A percentile compares a stretch with the other conserved stretches of the same genome.
Conservation (phyloP, 441 rosid genomes). For the Erodium moschatum region DNA sequence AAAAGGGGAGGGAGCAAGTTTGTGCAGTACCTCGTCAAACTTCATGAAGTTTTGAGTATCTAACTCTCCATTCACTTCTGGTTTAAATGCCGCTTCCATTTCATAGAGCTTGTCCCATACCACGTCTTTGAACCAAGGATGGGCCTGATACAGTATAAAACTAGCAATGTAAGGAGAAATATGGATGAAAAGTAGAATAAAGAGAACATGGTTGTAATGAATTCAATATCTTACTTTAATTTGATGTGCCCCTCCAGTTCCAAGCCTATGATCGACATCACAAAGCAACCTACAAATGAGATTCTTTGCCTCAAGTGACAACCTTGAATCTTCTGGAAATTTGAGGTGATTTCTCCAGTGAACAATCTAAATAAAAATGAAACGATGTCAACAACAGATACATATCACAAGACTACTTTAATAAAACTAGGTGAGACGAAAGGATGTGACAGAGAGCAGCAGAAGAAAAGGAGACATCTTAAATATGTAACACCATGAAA, state of each 20-base stretch:
- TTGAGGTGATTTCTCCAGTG: conserved; percentile 84
- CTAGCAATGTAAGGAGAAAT: conserved; percentile 20
- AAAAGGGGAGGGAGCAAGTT: conserved; percentile 15
- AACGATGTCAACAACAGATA: conserved; percentile 4
- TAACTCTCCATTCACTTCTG: conserved; percentile 85
- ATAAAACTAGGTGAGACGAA: not conserved
- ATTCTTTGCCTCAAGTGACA: conserved; percentile 75
- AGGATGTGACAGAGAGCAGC: conserved; percentile 5
- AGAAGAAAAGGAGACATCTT: not conserved
- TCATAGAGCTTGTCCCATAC: conserved; percentile 85
- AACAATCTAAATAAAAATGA: conserved; percentile 53
- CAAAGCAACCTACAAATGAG: conserved; percentile 78
- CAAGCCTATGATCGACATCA: conserved; percentile 84
- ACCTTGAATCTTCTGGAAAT: conserved; percentile 73
- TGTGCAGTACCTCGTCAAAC: conserved; percentile 72
- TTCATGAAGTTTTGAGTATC: conserved; percentile 97
- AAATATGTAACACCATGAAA: not conserved
- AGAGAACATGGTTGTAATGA: conserved; percentile 10
- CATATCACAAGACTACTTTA: not conserved
- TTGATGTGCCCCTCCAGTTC: conserved; percentile 76
- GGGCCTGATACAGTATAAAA: conserved; percentile 48
- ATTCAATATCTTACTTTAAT: conserved; percentile 55
- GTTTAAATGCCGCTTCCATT: conserved; percentile 90
- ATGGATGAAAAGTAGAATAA: conserved; percentile 9
- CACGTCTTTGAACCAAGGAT: conserved; percentile 86